Evolutionary conservation across 1,284 basidiomycete genomes (phyloP), one percentile per base, ranked within the genome.

Genomic region (Malassezia yamatoensis): DNA sequence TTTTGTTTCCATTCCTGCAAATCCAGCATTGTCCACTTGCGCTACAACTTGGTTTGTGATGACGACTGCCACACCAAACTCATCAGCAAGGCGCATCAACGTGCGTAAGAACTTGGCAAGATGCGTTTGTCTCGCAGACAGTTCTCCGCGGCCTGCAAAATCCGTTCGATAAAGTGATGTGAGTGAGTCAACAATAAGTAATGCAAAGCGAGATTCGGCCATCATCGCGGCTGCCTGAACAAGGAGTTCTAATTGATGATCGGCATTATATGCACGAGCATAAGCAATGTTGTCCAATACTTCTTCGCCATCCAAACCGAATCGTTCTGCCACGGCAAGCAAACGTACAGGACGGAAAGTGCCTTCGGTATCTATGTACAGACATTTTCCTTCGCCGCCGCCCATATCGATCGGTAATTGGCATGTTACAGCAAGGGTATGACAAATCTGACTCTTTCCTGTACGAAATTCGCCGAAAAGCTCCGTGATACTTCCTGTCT

Each of bases 1-100:
- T 81, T 96, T 96, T 5, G 78, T 75, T 88, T 65, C 70, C 11
- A 65, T 68, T 34, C 66, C 68, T 15, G 84, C 84, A 68, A 90
- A 93, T 46, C 87, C 87, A 9, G 86, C 86, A 21, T 86, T 86
- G 54, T 98, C 94, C 1, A 94, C 93, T 63, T 86, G 91, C 15
- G 94, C 96, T 80, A 99, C 96, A 58, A 99, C 94, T 77, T 99
- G 94, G 75, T 99, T 99, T 5, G 90, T 90, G 50, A 96, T 85
- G 4, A 98, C 90, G 15, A 98, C 93, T 0, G 93, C 93, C 29
- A 98, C 88, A 33, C 93, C 94, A 70, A 90, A 98, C 81, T 98
- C 94, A 72, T 98, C 93, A 4, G 93, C 94, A 42, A 99, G 78
- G 41, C 94, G 82, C 78, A 94, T 88, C 41, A 98, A 79, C 1